These are phyloP conservation scores for Fusarium newnesense DNA, from an alignment of 2,329 filamentous ascomycete genomes.

Conservation along the genomic window DNA sequence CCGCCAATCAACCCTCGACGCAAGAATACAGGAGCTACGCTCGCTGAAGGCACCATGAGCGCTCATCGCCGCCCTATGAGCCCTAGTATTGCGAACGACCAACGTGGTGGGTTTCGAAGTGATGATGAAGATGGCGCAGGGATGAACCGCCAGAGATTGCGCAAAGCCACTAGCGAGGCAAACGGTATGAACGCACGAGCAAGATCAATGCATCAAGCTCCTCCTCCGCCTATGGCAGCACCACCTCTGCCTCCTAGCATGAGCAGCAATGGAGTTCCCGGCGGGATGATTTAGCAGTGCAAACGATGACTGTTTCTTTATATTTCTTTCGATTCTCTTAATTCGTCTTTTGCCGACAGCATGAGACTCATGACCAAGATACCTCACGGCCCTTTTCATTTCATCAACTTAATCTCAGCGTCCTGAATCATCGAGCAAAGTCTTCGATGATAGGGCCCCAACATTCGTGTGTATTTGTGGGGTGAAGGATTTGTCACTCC, in stretches of 20 bases:
- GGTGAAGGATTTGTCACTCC: slow-evolving; percentile 23
- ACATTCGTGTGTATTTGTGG: slow-evolving; percentile 25
- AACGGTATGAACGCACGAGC: slow-evolving; percentile 47
- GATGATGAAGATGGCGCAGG: slow-evolving; percentile 54
- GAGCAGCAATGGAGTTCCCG: slow-evolving; percentile 50
- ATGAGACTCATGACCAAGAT: slow-evolving; percentile 39
- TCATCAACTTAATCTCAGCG: slow-evolving; percentile 27
- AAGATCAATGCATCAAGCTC: slow-evolving; percentile 42
- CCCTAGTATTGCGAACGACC: slow-evolving; percentile 30
- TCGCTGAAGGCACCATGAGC: slow-evolving; percentile 46
- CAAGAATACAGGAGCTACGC: slow-evolving; percentile 52
- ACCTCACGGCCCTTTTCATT: slow-evolving; percentile 34
- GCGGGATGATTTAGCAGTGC: slow-evolving; percentile 57
- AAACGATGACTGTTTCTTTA: slow-evolving; percentile 11
- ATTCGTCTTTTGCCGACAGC: slow-evolving; percentile 24
- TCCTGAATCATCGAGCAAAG: neutral
- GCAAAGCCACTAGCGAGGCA: slow-evolving; percentile 57
- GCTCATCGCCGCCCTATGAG: slow-evolving; percentile 38
- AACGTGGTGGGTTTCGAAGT: slow-evolving; percentile 47
- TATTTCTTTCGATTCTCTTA: slow-evolving; percentile 25
- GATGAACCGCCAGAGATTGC: slow-evolving; percentile 53
- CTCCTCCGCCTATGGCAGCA: slow-evolving; percentile 40
- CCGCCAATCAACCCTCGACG: slow-evolving; percentile 70
- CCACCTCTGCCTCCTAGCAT: slow-evolving; percentile 45
- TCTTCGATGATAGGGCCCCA: neutral